Percentiles rank a stretch among this genome's conserved stretches.
Evolutionary conservation across 805 yeast species (phyloP).

Genomic region (Candida tallmaniae): DNA sequence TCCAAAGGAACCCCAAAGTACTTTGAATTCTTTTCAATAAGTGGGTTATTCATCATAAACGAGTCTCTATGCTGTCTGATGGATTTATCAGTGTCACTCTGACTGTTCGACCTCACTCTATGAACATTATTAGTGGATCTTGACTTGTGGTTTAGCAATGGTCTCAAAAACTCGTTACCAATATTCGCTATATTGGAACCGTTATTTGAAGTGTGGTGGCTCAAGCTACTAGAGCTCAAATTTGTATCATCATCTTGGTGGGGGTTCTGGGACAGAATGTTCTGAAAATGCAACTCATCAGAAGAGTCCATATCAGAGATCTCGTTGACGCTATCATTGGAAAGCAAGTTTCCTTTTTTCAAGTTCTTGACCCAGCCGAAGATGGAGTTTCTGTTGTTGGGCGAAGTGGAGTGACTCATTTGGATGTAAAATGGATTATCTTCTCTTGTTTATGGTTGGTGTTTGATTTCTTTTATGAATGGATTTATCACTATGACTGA

Average conservation of each 20-base stretch:
- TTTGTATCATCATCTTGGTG: constrained; percentile 2
- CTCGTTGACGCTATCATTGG: constrained; percentile 38
- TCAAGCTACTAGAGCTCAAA: neutral
- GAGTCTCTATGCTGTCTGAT: constrained; percentile 48
- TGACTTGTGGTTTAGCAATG: constrained; percentile 46
- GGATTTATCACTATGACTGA: too few species aligned
- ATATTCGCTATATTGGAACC: neutral
- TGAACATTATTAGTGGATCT: constrained; percentile 45
- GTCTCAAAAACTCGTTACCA: constrained; percentile 33
- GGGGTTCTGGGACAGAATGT: too few species aligned
- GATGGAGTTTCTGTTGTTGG: constrained; percentile 34
- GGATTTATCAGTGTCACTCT: constrained; percentile 7
- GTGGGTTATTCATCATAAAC: constrained; percentile 41
- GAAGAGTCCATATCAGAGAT: constrained; percentile 14
- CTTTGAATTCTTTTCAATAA: constrained; percentile 44
- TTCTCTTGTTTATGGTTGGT: too few species aligned
- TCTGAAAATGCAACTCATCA: too few species aligned
- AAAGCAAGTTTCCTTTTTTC: constrained; percentile 31
- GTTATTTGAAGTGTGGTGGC: neutral
- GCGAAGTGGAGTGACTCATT: constrained; percentile 16
- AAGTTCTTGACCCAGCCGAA: constrained; percentile 45
- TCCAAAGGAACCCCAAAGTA: constrained; percentile 79
- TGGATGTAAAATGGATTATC: too few species aligned
- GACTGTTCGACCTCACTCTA: constrained; percentile 33
- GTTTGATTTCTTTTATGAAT: too few species aligned